Conservation (phyloP, 306 rosid genomes). For the Geum urbanum region DNA sequence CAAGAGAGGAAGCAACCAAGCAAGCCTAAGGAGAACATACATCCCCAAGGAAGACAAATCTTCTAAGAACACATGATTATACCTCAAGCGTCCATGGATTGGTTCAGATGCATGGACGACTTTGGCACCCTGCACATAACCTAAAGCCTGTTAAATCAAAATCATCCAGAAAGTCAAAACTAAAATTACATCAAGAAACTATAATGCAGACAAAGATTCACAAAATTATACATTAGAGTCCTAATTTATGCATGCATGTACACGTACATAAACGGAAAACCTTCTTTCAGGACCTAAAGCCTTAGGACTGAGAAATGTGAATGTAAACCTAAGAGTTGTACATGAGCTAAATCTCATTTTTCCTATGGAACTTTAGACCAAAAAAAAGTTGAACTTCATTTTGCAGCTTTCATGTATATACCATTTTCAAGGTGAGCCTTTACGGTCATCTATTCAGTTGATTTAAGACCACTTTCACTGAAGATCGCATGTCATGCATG, state of each 20-base stretch:
- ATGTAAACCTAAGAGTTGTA: neutral
- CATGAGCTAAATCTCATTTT: neutral
- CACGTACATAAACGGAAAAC: neutral
- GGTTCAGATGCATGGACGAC: slow-evolving; percentile 92
- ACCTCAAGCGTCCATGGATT: slow-evolving; percentile 95
- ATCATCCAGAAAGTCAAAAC: slow-evolving; percentile 18
- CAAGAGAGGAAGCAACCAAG: neutral
- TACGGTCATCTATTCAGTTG: neutral
- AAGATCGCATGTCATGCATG: neutral
- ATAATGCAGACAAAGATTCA: neutral
- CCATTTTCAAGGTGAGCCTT: neutral
- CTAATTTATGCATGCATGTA: neutral
- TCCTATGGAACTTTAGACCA: neutral
- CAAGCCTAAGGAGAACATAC: neutral
- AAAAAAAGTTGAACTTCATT: neutral
- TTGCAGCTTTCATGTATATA: neutral
- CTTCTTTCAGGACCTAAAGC: neutral
- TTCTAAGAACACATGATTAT: slow-evolving; percentile 20
- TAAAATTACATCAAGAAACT: neutral
- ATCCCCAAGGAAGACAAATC: slow-evolving; percentile 4
- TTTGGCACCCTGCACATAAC: slow-evolving; percentile 86
- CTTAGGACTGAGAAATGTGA: neutral
- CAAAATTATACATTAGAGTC: neutral
- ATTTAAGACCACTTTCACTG: neutral
- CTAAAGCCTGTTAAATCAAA: slow-evolving; percentile 70